Conservation (phyloP, 768 basidiomycete genomes). For the Tulasnella sp. region DNA sequence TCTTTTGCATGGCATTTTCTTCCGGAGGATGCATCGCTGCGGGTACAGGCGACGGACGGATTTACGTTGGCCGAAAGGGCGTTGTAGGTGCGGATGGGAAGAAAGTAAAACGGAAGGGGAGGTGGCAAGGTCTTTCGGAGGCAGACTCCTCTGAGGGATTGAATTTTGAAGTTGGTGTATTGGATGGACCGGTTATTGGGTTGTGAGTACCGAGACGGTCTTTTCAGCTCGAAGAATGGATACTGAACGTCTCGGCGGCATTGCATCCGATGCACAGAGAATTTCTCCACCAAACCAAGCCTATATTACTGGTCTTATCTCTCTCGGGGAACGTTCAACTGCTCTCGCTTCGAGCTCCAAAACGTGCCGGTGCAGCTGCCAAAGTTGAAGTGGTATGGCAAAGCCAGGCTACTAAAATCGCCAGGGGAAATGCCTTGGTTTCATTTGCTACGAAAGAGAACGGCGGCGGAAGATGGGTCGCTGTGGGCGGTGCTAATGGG, state of each 20-base stretch:
- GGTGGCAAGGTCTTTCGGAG: constrained; percentile 60
- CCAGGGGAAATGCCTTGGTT: constrained; percentile 61
- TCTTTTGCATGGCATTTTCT: constrained; percentile 56
- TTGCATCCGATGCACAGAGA: not conserved
- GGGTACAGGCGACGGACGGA: constrained; percentile 66
- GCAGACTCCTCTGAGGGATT: constrained; percentile 32
- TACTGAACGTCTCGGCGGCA: not conserved
- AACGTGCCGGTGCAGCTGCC: not conserved
- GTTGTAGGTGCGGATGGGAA: constrained; percentile 24
- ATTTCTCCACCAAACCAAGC: not conserved
- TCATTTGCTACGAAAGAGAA: constrained; percentile 26
- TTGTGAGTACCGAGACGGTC: constrained; percentile 40
- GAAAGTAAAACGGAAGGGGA: constrained; percentile 44
- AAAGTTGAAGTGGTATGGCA: constrained; percentile 4
- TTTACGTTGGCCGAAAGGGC: constrained; percentile 62
- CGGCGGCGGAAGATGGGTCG: constrained; percentile 32
- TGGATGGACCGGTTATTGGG: constrained; percentile 66
- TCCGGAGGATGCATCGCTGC: constrained; percentile 54
- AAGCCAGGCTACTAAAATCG: constrained; percentile 34
- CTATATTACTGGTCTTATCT: not conserved
- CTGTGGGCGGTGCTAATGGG: constrained; percentile 58
- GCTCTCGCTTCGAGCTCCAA: not conserved
- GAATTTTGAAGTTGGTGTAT: constrained; percentile 37
- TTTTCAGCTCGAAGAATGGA: not conserved
- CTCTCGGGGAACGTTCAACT: constrained; percentile 3